phyloP scores from a whole-genome alignment of 441 rosid species.

The Dalechampia spathulata region DNA sequence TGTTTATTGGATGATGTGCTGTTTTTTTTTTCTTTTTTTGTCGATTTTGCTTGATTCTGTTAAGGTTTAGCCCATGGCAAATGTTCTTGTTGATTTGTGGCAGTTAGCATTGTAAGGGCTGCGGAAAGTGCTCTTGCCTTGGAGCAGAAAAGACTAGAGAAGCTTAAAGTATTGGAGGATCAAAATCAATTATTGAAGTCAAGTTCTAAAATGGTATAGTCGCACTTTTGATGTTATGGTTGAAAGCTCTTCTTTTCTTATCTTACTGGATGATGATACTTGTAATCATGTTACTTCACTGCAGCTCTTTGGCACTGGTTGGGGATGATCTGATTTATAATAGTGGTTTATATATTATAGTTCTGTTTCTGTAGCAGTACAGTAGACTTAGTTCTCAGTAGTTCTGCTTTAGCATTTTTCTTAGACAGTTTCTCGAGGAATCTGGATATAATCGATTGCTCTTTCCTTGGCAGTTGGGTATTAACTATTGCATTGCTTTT shows the following conservation, averaged over 20 bases:
- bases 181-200: slow-evolving; percentile 35
- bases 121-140: slow-evolving; percentile 51
- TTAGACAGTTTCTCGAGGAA: background rate
- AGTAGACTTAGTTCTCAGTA: background rate
- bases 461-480: background rate
- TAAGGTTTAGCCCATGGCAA: slow-evolving; percentile 11
- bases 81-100: slow-evolving; percentile 13
- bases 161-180: slow-evolving; percentile 50
- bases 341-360: background rate
- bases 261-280: background rate
- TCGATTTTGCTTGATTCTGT: background rate
- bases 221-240: slow-evolving; percentile 1
- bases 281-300: background rate
- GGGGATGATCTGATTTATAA: background rate
- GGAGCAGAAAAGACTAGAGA: slow-evolving; percentile 61
- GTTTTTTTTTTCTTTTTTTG: background rate
- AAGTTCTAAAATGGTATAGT: slow-evolving; percentile 49
- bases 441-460: background rate
- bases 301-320: background rate
- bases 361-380: background rate
- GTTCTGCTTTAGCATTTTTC: background rate
- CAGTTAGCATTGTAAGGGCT: slow-evolving; percentile 52
- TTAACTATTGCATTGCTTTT: slow-evolving; percentile 2
- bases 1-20: too few species aligned
- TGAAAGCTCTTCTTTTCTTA: background rate